A percentile compares a stretch with the other conserved stretches of the same genome.
These are phyloP conservation scores for Cladorrhinum samala DNA, from an alignment of 495 filamentous ascomycete genomes.

Conservation along the genomic window DNA sequence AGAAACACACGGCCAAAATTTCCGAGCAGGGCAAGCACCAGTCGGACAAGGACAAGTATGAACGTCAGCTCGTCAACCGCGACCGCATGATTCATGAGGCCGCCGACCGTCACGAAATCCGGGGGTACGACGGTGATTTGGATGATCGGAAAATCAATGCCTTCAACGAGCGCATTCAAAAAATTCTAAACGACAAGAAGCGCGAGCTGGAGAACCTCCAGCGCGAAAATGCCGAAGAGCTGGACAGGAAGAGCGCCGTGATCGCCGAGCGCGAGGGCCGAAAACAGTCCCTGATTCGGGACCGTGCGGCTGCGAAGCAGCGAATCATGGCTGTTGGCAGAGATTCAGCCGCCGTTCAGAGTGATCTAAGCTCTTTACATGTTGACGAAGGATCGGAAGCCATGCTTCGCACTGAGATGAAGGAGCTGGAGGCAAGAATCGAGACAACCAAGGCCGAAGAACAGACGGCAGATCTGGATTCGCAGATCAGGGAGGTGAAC, in stretches of 20 bases:
- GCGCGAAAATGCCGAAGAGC: constrained; percentile 62
- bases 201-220: constrained; percentile 66
- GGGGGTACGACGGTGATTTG: constrained; percentile 74
- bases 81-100: constrained; percentile 69
- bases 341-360: constrained; percentile 55
- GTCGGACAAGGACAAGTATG: constrained; percentile 80
- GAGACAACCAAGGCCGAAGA: constrained; percentile 55
- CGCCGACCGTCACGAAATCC: constrained; percentile 71
- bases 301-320: constrained; percentile 61
- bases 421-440: constrained; percentile 60
- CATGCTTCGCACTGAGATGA: constrained; percentile 62
- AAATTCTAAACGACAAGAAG: constrained; percentile 69
- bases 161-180: constrained; percentile 74
- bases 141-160: constrained; percentile 64
- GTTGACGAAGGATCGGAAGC: constrained; percentile 79
- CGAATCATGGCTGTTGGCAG: constrained; percentile 65
- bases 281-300: constrained; percentile 60
- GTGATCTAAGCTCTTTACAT: constrained; percentile 59
- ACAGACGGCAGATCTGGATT: constrained; percentile 58
- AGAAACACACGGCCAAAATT: constrained; percentile 61
- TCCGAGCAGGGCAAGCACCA: constrained; percentile 77
- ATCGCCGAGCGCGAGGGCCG: constrained; percentile 65
- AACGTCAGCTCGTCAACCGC: constrained; percentile 65
- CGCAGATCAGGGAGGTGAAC: constrained; percentile 57
- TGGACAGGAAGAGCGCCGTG: constrained; percentile 56